Evolutionary conservation across 2,329 filamentous ascomycete genomes (phyloP).

Genomic region (Nemania serpens): DNA sequence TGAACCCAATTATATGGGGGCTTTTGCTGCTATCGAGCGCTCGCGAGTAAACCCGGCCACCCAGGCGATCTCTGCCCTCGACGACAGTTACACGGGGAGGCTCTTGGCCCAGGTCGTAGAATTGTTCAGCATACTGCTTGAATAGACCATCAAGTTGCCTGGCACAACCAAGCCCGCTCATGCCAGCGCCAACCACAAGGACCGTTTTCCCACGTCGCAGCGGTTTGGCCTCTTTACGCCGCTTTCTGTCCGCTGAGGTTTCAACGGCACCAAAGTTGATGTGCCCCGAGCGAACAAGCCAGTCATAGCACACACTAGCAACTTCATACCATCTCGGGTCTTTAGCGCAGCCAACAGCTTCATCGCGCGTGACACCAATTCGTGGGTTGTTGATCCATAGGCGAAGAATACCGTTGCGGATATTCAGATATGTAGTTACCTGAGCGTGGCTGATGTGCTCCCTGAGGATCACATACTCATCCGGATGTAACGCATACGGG

Average conservation of each 20-base stretch:
- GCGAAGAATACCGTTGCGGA: conserved; percentile 89
- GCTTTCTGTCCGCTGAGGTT: conserved; percentile 56
- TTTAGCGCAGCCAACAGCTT: conserved; percentile 88
- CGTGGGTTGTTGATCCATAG: conserved; percentile 89
- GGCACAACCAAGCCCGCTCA: conserved; percentile 89
- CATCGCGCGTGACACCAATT: conserved; percentile 77
- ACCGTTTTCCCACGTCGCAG: conserved; percentile 70
- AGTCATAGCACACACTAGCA: conserved; percentile 87
- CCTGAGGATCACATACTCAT: conserved; percentile 81
- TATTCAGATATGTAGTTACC: conserved; percentile 94
- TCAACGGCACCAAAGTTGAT: conserved; percentile 96
- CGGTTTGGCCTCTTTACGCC: conserved; percentile 47
- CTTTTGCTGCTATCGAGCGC: conserved; percentile 63
- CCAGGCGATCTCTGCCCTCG: conserved; percentile 85
- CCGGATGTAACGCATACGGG: conserved; percentile 83
- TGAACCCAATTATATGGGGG: conserved; percentile 55
- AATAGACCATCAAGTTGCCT: conserved; percentile 89
- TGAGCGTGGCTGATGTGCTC: conserved; percentile 84
- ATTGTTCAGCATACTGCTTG: conserved; percentile 73
- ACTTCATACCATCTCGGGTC: conserved; percentile 88
- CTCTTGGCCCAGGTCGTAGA: conserved; percentile 67
- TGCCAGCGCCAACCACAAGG: conserved; percentile 88
- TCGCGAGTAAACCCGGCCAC: conserved; percentile 90
- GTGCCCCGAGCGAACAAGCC: conserved; percentile 87
- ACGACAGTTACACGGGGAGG: conserved; percentile 78